Base-by-base conservation (phyloP, 352 stramenopile species). In the Globisporangium camurandrum region DNA sequence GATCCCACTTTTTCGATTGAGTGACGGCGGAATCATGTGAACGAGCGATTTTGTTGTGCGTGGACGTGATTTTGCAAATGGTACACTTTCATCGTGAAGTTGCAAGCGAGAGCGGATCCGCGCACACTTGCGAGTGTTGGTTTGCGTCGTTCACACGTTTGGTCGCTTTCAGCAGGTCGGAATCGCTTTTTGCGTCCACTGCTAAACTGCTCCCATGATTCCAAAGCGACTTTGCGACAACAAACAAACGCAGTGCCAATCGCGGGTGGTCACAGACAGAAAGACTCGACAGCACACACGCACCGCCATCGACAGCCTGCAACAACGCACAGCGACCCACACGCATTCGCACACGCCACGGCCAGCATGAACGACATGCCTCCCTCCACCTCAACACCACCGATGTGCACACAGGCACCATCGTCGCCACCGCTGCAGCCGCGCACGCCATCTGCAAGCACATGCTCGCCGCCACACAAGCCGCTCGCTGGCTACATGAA, bases 311-410 rank as follows among this genome's bases (percentile, higher is more conserved):
- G n/a, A n/a, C n/a, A n/a, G n/a, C n/a, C n/a, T n/a, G n/a, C n/a
- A n/a, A n/a, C n/a, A n/a, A 11, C 30, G 11, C 30, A 34, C 30
- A 34, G 30, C 30, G 30, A 34, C 30, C 6, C n/a, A n/a, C n/a
- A n/a, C n/a, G 11, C 30, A 34, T 6, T 12, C 30, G 30, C 30
- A 34, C 30, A 34, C 30, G 11, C 61, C 12, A 79, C 71, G 27
- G 71, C 77, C 60, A 83, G 68, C n/a, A 44, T 79, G 16, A 59
- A 83, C 62, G 71, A 83, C 63, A 79, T 83, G 42, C 68, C 30
- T 11, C 30, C 30, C 6, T n/a, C n/a, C 30, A 34, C 30, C 6
- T 12, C 6, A 34, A 11, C 30, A 12, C 30, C 6, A 34, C 30
- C 11, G 30, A 6, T 6, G 6, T 11, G 30, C 30, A 34, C 30